These are phyloP conservation scores for Gossypium schwendimanii DNA, from an alignment of 441 rosid genomes.

Conservation along the genomic window DNA sequence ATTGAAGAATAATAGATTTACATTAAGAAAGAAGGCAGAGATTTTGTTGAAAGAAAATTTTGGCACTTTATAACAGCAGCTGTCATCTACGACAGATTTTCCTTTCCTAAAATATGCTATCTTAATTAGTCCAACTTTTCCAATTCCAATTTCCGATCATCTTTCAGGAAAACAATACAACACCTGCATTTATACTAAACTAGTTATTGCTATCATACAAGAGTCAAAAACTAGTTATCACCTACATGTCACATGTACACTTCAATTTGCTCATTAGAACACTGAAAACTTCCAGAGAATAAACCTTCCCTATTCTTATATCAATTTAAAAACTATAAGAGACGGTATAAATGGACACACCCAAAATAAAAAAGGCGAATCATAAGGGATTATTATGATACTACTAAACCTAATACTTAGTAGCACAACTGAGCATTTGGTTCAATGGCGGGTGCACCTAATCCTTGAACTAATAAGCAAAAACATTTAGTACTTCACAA, in stretches of 20 bases:
- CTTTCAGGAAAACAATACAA: neutral
- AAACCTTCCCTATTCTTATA: neutral
- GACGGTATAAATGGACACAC: neutral
- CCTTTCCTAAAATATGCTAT: neutral
- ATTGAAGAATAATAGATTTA: neutral
- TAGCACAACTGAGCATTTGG: neutral
- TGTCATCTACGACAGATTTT: neutral
- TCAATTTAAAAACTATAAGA: neutral
- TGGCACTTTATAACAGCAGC: neutral
- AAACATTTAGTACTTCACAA: neutral
- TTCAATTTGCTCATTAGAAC: neutral
- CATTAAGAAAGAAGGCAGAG: neutral
- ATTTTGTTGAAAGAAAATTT: neutral
- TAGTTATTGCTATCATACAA: neutral
- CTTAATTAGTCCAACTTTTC: neutral
- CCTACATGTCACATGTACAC: neutral
- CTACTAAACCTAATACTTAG: neutral
- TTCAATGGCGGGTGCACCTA: neutral
- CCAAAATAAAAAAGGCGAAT: neutral
- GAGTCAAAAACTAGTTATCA: neutral
- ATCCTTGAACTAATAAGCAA: neutral
- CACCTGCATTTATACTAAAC: neutral
- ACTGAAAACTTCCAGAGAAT: neutral
- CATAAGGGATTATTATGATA: neutral
- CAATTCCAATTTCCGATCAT: neutral